Conservation (phyloP, 345 rosid genomes). For the Erysimum cheiranthoides region DNA sequence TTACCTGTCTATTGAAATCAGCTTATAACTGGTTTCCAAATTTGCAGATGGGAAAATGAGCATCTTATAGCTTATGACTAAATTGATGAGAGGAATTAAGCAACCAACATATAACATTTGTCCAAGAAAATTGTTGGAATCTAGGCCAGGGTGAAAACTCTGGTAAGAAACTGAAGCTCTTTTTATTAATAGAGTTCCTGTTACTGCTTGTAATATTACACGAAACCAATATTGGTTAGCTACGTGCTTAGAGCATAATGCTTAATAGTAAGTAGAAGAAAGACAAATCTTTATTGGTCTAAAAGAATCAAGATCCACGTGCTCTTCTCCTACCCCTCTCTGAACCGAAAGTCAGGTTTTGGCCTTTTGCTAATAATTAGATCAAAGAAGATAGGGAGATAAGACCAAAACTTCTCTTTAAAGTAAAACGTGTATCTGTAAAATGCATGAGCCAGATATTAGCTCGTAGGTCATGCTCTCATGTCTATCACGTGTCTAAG, state of each 20-base stretch:
- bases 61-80: not conserved
- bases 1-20: too few species aligned
- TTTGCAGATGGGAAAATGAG: too few species aligned
- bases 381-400: conserved; percentile 31
- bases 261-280: conserved; percentile 2
- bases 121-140: not conserved
- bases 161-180: conserved; percentile 8
- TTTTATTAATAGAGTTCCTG: not conserved
- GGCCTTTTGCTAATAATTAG: conserved; percentile 36
- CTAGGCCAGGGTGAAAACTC: not conserved
- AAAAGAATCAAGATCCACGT: conserved; percentile 43
- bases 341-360: conserved; percentile 44
- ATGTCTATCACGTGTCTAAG: conserved; percentile 45
- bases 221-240: not conserved
- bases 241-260: conserved; percentile 9
- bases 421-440: conserved; percentile 41
- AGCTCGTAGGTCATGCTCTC: conserved; percentile 41
- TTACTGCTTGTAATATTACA: conserved; percentile 6
- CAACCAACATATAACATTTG: not conserved
- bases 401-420: conserved; percentile 37
- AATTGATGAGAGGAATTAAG: not conserved
- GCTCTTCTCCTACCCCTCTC: conserved; percentile 32
- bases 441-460: conserved; percentile 43
- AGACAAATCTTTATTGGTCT: conserved; percentile 33
- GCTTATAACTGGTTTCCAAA: too few species aligned